Conservation (phyloP, 768 basidiomycete genomes). For the Ramaria sp. region DNA sequence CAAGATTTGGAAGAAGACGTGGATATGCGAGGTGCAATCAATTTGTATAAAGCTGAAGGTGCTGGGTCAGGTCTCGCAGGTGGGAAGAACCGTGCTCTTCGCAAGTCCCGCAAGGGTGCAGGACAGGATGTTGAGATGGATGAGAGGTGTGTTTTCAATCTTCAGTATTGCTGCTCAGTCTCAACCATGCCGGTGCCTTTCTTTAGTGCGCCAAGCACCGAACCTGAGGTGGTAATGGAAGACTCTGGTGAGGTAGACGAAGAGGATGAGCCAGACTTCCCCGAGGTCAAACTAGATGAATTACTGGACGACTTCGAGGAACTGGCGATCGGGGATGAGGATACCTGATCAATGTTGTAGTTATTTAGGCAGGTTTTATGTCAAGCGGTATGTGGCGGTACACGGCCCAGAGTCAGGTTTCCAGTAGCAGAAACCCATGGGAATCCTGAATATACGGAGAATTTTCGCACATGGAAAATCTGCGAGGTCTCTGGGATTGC, state of each 20-base stretch:
- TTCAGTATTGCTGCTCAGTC: neutral
- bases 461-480: no score
- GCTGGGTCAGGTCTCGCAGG: constrained; percentile 36
- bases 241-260: constrained; percentile 17
- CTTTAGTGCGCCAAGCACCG: constrained; percentile 15
- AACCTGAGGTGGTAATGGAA: constrained; percentile 19
- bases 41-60: constrained; percentile 65
- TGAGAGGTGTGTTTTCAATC: constrained; percentile 3
- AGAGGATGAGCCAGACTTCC: constrained; percentile 79
- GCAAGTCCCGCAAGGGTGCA: constrained; percentile 34
- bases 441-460: no score
- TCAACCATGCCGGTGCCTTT: neutral
- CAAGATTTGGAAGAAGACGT: constrained; percentile 91
- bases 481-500: no score
- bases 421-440: no score
- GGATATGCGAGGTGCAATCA: constrained; percentile 78
- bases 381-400: no score
- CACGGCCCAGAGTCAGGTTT: no score
- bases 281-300: constrained; percentile 75
- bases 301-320: constrained; percentile 88
- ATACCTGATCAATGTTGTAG: constrained; percentile 1
- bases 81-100: constrained; percentile 20
- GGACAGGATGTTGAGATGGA: constrained; percentile 54
- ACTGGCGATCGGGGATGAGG: constrained; percentile 55
- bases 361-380: no score